Base-by-base conservation (phyloP, 768 basidiomycete species). In the Megacollybia marginata region DNA sequence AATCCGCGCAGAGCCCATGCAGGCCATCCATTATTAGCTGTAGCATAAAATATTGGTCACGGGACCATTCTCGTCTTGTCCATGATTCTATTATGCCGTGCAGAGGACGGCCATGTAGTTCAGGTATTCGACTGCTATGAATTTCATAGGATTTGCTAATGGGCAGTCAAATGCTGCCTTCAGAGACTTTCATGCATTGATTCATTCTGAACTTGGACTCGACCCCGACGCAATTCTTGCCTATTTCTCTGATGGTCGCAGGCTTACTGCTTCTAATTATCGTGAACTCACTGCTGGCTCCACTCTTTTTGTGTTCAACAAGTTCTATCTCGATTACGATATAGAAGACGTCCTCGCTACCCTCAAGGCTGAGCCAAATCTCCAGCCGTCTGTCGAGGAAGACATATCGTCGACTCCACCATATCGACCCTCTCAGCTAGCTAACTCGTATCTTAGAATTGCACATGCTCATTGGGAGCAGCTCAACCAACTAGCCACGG, bases 1-100 rank as follows among this genome's bases (percentile, higher is more conserved):
- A 32, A 83, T 96, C 55, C 85, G 82, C 42, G 95, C 95, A 31
- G 92, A 94, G 57, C 93, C 94, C 7, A 74, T 97, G 48, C 82
- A 80, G 42, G 75, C 87, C 18, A 91, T 91, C 52, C 84, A 83
- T 56, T 90, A 90, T 65, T 88, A 28, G 23, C 23, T 28, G 23
- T 28, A 28, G 23, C 23, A 28, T 28, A 28, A 28, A 28, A 28
- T 28, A 28, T 28, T 28, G 23, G 23, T 28, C 23, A 28, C 23
- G 23, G 23, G 23, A 28, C 23, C 23, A 28, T 28, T 28, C 23
- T 28, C 23, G 23, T 40, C 38, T 40, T 40, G 38, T 18, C 38
- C 38, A 44, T 83, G 81, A 73, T 82, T 53, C 77, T 75, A 57
- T 77, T 83, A 70, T 83, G 79, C 62, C 73, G 78, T 54, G 81